phyloP scores from a whole-genome alignment of 2,329 filamentous ascomycete species.

The Colletotrichum horii region DNA sequence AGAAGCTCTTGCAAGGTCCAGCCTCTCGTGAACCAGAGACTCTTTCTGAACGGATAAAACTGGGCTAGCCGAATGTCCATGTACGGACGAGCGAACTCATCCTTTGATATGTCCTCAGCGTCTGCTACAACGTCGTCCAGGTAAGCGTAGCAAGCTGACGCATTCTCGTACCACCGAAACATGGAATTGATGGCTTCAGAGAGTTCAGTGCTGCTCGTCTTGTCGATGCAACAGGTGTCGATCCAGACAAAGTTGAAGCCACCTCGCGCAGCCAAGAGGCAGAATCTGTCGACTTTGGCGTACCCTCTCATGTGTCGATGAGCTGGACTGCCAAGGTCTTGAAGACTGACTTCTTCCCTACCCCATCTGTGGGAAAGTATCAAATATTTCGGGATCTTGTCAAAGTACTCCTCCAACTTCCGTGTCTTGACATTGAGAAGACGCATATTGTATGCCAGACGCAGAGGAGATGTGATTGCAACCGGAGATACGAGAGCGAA shows the following conservation, averaged over 20 bases:
- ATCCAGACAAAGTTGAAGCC: conserved; percentile 14
- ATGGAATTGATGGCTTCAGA: conserved; percentile 21
- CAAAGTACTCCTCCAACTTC: conserved; percentile 26
- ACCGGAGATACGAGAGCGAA: too few species aligned
- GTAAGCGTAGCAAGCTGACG: conserved; percentile 15
- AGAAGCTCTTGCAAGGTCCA: conserved; percentile 32
- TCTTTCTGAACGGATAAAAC: too few species aligned
- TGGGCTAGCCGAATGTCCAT: too few species aligned
- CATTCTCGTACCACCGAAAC: conserved; percentile 18
- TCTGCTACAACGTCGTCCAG: conserved; percentile 18
- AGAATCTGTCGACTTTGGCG: conserved; percentile 27
- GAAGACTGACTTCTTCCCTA: conserved; percentile 31
- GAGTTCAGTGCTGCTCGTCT: conserved; percentile 12
- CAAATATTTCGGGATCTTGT: conserved; percentile 28
- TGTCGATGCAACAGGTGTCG: conserved; percentile 25
- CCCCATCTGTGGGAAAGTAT: conserved; percentile 42
- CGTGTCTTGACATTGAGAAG: conserved; percentile 28
- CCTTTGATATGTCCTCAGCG: too few species aligned
- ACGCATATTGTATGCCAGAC: too few species aligned
- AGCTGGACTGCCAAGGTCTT: conserved; percentile 23
- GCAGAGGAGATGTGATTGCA: too few species aligned
- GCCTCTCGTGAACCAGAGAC: conserved; percentile 27
- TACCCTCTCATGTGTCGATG: conserved; percentile 20
- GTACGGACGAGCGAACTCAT: too few species aligned
- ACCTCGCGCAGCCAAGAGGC: conserved; percentile 13